Evolutionary conservation across 495 filamentous ascomycete genomes (phyloP), one percentile per base, ranked within the genome.

Genomic region (Lasiosphaeris hirsuta): DNA sequence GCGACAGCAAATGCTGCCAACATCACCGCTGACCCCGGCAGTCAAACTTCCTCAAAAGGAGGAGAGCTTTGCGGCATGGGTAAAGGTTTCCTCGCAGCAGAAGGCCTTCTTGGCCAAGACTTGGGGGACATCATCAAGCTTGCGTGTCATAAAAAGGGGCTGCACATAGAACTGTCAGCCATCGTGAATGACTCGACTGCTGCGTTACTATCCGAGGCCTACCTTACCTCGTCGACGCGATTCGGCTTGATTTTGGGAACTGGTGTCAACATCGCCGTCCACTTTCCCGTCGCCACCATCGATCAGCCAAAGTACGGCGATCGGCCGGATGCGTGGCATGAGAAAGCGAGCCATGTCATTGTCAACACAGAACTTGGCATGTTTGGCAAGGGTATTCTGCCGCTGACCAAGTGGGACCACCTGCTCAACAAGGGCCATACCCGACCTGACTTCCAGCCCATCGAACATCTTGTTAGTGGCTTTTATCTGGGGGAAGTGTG

Each of bases 351-450:
- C 44, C 73, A 81, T 53, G 78, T 78, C 15, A 83, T 96, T 33
- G 82, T 94, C 51, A 96, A 96, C 74, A 96, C 90, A 0, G 90
- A 96, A 71, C 81, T 89, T 72, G 88, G 88, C 49, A 92, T 95
- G 83, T 86, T 87, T 44, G 86, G 86, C 45, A 78, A 81, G 7
- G 88, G 82, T 45, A 85, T 88, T 17, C 75, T 87, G 4, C 83
- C 87, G 8, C 73, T 86, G 44, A 92, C 90, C 3, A 83, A 81
- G 61, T 93, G 89, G 89, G 90, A 95, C 60, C 59, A 72, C 10
- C 65, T 76, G 34, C 73, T 96, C 10, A 85, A 86, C 55, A 72
- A 68, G 1, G 79, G 73, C 1, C 87, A 89, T 65, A 79, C 86
- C 11, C 80, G 83, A 4, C 90, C 90, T 0, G 87, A 88, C 0